phyloP scores from a whole-genome alignment of 306 rosid genomes.

The Neltuma alba region DNA sequence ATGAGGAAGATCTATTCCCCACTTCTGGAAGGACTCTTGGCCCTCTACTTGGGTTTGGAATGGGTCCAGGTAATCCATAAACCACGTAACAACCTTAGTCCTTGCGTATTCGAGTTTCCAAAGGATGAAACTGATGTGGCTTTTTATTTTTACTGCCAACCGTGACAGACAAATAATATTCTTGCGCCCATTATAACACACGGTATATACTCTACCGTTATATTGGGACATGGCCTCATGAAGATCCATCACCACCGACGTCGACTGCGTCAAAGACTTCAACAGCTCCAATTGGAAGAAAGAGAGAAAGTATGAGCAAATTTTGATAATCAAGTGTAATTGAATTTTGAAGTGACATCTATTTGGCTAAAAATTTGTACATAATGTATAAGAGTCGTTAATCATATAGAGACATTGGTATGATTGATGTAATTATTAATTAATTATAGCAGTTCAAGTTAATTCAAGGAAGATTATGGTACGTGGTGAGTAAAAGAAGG shows the following conservation, averaged over 20 bases:
- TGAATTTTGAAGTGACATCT: constrained; percentile 38
- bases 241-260: constrained; percentile 89
- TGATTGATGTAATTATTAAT: not conserved
- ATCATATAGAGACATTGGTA: constrained; percentile 12
- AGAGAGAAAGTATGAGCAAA: not conserved
- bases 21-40: constrained; percentile 89
- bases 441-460: not conserved
- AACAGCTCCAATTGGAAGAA: constrained; percentile 65
- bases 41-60: constrained; percentile 95
- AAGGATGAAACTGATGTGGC: constrained; percentile 31
- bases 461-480: no score
- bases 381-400: constrained; percentile 37
- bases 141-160: constrained; percentile 31
- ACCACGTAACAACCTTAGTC: not conserved
- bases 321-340: constrained; percentile 1
- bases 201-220: constrained; percentile 89
- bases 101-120: not conserved
- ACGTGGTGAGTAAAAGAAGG: no score
- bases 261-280: constrained; percentile 76
- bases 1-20: constrained; percentile 96
- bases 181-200: constrained; percentile 95
- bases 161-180: constrained; percentile 76
- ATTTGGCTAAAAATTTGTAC: constrained; percentile 48
- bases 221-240: constrained; percentile 96
- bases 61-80: constrained; percentile 75